Conservation (phyloP, 176 grass and related monocot genomes). For the Secale cereale region DNA sequence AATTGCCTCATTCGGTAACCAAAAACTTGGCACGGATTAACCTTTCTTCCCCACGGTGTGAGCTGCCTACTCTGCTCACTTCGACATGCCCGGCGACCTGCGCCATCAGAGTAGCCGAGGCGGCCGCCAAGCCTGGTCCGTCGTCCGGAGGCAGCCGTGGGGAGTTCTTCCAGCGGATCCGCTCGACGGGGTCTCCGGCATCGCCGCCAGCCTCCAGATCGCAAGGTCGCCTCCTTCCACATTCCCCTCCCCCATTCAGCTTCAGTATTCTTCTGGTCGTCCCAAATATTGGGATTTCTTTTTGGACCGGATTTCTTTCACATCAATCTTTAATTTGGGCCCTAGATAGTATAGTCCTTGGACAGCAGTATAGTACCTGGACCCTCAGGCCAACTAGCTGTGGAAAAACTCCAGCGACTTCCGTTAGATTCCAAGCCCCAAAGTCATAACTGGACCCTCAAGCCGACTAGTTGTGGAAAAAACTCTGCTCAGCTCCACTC, state of each 20-base stretch:
- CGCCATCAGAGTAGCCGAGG: not conserved
- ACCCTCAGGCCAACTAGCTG: not conserved
- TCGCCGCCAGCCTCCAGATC: not conserved
- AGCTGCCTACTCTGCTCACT: no score
- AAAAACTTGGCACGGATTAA: no score
- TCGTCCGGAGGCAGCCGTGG: not conserved
- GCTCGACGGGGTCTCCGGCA: not conserved
- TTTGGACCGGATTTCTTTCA: no score
- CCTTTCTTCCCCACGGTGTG: no score
- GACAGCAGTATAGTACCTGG: no score
- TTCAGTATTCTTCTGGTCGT: no score
- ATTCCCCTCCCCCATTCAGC: no score
- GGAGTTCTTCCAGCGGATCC: not conserved
- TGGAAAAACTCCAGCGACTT: not conserved
- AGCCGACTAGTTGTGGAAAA: not conserved
- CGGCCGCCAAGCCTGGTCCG: no score
- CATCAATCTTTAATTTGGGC: not conserved
- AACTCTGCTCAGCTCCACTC: no score
- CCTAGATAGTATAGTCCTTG: not conserved
- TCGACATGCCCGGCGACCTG: no score
- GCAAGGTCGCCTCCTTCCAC: not conserved
- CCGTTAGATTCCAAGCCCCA: not conserved
- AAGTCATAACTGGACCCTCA: not conserved
- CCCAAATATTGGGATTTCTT: no score
- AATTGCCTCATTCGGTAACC: no score